phyloP scores from a whole-genome alignment of 2,329 filamentous ascomycete genomes.

The Orbilia oligospora region DNA sequence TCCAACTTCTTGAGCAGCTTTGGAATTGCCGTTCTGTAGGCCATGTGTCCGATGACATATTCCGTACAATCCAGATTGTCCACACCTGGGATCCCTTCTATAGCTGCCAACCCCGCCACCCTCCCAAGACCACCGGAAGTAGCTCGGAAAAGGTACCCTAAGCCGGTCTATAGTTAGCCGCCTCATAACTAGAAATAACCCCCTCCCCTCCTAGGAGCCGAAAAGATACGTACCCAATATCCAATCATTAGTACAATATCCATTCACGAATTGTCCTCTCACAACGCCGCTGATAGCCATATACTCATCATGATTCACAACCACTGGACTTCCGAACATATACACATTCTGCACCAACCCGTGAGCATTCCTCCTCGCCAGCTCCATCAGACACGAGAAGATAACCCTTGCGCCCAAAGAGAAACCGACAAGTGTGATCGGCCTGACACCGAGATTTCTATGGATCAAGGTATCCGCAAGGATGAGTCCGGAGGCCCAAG shows the following conservation, averaged over 20 bases:
- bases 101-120: conserved; percentile 82
- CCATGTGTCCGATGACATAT: conserved; percentile 77
- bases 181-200: too few relatives aligned
- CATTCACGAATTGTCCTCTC: conserved; percentile 84
- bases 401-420: conserved; percentile 86
- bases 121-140: conserved; percentile 89
- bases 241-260: conserved; percentile 88
- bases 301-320: conserved; percentile 80
- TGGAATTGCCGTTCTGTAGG: conserved; percentile 78
- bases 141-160: conserved; percentile 89
- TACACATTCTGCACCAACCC: conserved; percentile 87
- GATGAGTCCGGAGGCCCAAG: conserved; percentile 83
- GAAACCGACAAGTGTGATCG: conserved; percentile 85
- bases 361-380: conserved; percentile 84
- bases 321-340: conserved; percentile 83
- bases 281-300: conserved; percentile 82
- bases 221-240: conserved; percentile 84
- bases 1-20: conserved; percentile 77
- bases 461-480: conserved; percentile 87
- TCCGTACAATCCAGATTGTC: conserved; percentile 79
- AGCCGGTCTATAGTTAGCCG: too few relatives aligned
- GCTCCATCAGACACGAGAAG: conserved; percentile 81
- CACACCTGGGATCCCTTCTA: conserved; percentile 76
- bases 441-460: conserved; percentile 83
- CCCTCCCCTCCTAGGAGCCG: too few relatives aligned